Conservation (phyloP, 208 protist genomes). For the Leishmania braziliensis region DNA sequence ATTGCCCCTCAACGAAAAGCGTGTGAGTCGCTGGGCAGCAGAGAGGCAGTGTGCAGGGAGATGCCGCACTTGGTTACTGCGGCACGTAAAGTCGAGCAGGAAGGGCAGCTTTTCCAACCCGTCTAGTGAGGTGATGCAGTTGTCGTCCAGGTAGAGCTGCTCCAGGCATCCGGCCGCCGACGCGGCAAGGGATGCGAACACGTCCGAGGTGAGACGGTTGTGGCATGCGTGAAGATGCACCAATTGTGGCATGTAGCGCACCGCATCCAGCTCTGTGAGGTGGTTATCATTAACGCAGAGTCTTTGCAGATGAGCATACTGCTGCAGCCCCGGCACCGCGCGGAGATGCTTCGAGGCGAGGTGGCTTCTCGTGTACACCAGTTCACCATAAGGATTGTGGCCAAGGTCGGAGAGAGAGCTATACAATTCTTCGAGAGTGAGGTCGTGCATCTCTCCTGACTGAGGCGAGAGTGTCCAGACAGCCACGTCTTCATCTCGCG, state of each 20-base stretch:
- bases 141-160: conserved; percentile 60
- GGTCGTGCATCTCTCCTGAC: conserved; percentile 3
- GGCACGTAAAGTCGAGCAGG: conserved; percentile 57
- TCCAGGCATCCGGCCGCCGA: conserved; percentile 52
- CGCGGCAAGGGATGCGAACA: conserved; percentile 47
- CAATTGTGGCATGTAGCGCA: conserved; percentile 46
- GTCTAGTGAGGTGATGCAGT: conserved; percentile 52
- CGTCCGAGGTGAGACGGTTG: conserved; percentile 59
- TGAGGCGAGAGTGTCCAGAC: neutral
- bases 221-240: conserved; percentile 68
- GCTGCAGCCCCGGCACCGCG: conserved; percentile 39
- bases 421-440: conserved; percentile 8
- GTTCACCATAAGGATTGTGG: conserved; percentile 58
- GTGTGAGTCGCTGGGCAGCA: conserved; percentile 41
- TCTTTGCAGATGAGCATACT: conserved; percentile 69
- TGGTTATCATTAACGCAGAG: conserved; percentile 68
- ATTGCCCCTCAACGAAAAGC: conserved; percentile 53
- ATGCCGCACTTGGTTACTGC: conserved; percentile 51
- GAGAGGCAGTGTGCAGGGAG: conserved; percentile 24
- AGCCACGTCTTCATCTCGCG: neutral
- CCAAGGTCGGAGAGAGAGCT: conserved; percentile 48
- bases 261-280: conserved; percentile 55
- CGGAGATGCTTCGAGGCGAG: conserved; percentile 36
- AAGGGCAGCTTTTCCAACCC: conserved; percentile 61
- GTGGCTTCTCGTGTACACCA: conserved; percentile 58